Conservation (phyloP, 176 grass and related monocot genomes). For the Zoysia pacifica region DNA sequence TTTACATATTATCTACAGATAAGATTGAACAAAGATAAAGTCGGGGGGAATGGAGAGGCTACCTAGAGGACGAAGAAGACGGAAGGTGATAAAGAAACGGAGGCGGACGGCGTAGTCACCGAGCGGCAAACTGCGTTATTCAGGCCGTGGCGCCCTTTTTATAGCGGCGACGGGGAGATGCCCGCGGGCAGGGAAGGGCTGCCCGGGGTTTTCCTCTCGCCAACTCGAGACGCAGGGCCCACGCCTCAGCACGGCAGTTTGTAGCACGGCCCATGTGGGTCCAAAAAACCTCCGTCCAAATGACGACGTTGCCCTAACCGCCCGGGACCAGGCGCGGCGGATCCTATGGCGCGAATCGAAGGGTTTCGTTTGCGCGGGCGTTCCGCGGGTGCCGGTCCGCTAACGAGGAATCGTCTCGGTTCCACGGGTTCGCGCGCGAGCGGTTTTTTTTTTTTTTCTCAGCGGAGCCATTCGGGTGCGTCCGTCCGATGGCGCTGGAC, state of each 20-base stretch:
- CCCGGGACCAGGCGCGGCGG: too few relatives aligned
- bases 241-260: too few relatives aligned
- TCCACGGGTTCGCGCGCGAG: too few relatives aligned
- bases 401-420: too few relatives aligned
- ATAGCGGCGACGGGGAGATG: constrained; percentile 1
- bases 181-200: constrained; percentile 28
- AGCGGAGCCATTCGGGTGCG: neutral
- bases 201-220: constrained; percentile 16
- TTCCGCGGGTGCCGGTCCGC: too few relatives aligned
- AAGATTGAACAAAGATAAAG: neutral
- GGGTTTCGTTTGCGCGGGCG: neutral
- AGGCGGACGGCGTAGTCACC: neutral
- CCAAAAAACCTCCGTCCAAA: neutral
- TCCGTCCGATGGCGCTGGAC: too few relatives aligned
- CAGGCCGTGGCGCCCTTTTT: neutral
- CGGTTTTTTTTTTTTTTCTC: too few relatives aligned
- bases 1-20: neutral
- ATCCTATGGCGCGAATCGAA: neutral
- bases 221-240: too few relatives aligned
- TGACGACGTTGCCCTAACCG: neutral
- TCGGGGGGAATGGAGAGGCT: too few relatives aligned
- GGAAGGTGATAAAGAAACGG: neutral
- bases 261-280: neutral
- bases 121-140: constrained; percentile 51
- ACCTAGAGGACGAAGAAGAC: neutral